phyloP scores from a whole-genome alignment of 2,329 filamentous ascomycete genomes.

The Ascochyta koolunga region DNA sequence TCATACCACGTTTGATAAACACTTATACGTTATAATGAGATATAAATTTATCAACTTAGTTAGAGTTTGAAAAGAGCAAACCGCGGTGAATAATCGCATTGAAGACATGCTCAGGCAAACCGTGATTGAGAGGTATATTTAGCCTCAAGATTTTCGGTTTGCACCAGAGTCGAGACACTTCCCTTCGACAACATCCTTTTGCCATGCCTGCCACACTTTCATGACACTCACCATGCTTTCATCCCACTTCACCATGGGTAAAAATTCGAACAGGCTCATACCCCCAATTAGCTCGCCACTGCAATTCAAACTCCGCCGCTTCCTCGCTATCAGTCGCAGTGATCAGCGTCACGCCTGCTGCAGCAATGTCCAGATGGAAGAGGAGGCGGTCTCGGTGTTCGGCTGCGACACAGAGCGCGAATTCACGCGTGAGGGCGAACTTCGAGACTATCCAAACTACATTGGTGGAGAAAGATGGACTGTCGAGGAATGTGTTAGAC shows the following conservation, averaged over 20 bases:
- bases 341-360: not conserved
- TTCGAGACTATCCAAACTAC: not conserved
- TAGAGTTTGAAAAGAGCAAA: too few relatives aligned
- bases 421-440: not conserved
- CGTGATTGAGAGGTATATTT: too few relatives aligned
- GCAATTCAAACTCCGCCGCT: not conserved
- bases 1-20: not conserved
- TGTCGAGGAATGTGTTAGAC: not conserved
- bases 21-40: not conserved
- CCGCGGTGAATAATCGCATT: too few relatives aligned
- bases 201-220: not conserved
- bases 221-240: not conserved
- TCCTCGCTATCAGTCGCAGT: not conserved
- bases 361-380: not conserved
- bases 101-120: too few relatives aligned
- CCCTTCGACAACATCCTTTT: not conserved
- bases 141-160: too few relatives aligned
- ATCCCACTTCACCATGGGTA: not conserved
- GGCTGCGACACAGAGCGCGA: not conserved
- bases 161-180: not conserved
- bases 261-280: not conserved
- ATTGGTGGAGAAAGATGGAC: not conserved
- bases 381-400: not conserved
- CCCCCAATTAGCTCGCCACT: not conserved
- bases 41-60: not conserved